Conservation (phyloP, 2,329 filamentous ascomycete species). For the Cucurbitaria berberidis region DNA sequence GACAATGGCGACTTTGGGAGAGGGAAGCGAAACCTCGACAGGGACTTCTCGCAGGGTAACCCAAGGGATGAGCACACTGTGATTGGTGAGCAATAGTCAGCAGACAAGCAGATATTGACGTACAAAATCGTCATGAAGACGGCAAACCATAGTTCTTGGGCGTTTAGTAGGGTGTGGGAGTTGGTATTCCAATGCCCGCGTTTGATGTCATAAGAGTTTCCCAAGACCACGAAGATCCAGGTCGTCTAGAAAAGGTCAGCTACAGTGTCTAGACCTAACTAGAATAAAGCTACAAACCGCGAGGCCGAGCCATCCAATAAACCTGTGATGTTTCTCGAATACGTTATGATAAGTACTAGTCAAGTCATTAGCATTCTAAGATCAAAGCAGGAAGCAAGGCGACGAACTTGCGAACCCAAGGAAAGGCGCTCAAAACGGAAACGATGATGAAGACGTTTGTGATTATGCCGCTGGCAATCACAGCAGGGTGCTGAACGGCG, state of each 20-base stretch:
- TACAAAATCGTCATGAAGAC: slow-evolving; percentile 47
- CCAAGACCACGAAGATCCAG: slow-evolving; percentile 45
- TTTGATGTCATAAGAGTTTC: slow-evolving; percentile 45
- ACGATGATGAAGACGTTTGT: slow-evolving; percentile 46
- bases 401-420: slow-evolving; percentile 46
- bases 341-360: slow-evolving; percentile 44
- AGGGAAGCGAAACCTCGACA: slow-evolving; percentile 44
- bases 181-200: slow-evolving; percentile 36
- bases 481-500: slow-evolving; percentile 39
- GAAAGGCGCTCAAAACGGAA: slow-evolving; percentile 44
- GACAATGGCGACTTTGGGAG: slow-evolving; percentile 44
- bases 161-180: slow-evolving; percentile 36
- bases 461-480: slow-evolving; percentile 41
- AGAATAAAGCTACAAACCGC: slow-evolving; percentile 27
- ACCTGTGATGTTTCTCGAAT: slow-evolving; percentile 46
- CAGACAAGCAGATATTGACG: not conserved
- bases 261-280: not conserved
- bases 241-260: slow-evolving; percentile 36
- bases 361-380: slow-evolving; percentile 17
- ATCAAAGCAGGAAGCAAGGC: not conserved
- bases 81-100: slow-evolving; percentile 8
- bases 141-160: slow-evolving; percentile 46
- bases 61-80: slow-evolving; percentile 43
- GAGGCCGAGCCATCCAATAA: slow-evolving; percentile 45
- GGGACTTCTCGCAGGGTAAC: slow-evolving; percentile 44